phyloP scores from a whole-genome alignment of 805 yeast species.

The Metschnikowia baotianmanensis region DNA sequence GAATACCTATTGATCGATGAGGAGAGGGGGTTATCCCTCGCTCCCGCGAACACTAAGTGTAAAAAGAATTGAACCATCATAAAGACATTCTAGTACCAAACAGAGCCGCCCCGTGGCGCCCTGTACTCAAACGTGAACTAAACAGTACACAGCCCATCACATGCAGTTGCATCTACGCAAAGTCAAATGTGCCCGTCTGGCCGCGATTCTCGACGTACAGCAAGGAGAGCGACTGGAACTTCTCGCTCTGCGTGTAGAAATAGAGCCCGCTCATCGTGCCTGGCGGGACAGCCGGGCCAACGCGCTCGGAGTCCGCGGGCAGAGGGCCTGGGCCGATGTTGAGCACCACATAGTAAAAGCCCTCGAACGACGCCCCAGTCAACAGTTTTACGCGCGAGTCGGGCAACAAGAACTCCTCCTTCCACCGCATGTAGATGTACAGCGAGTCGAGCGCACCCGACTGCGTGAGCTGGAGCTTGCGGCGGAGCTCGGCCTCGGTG shows the following conservation, averaged over 20 bases:
- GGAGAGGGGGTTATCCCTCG: too few species aligned
- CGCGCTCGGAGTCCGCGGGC: constrained; percentile 4
- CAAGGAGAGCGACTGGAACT: constrained; percentile 73
- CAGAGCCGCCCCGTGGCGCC: too few species aligned
- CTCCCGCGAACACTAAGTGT: too few species aligned
- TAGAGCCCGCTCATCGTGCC: constrained; percentile 81
- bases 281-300: constrained; percentile 29
- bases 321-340: constrained; percentile 47
- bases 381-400: constrained; percentile 64
- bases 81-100: too few species aligned
- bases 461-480: constrained; percentile 30
- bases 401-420: constrained; percentile 82
- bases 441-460: constrained; percentile 29
- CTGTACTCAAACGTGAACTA: too few species aligned
- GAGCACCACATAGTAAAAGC: constrained; percentile 84
- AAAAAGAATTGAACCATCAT: too few species aligned
- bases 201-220: constrained; percentile 52
- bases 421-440: constrained; percentile 87
- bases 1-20: too few species aligned
- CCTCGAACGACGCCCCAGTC: constrained; percentile 83
- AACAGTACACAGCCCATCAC: too few species aligned
- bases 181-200: constrained; percentile 25
- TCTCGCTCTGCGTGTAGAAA: constrained; percentile 76
- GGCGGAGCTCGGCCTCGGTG: constrained; percentile 33
- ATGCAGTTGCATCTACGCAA: constrained; percentile 18